Evolutionary conservation across 179 eudicot genomes (phyloP).

Genomic region (Amaranthus tricolor): DNA sequence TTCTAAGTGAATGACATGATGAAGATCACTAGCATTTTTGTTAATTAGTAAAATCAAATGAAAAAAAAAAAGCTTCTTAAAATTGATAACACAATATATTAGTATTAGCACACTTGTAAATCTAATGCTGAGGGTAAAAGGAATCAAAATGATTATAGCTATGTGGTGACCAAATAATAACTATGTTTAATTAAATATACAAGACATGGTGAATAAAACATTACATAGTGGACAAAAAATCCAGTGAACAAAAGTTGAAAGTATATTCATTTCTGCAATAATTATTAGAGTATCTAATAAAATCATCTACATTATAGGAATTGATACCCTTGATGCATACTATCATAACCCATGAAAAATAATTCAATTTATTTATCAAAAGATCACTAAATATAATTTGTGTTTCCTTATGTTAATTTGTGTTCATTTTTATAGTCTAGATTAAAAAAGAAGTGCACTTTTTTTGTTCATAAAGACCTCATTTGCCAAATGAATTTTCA

Average conservation of each 20-base stretch:
- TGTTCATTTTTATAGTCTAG: too few species aligned
- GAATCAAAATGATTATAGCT: constrained; percentile 24
- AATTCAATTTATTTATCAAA: too few species aligned
- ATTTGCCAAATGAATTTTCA: too few species aligned
- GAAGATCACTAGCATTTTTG: constrained; percentile 15
- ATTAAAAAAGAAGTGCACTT: too few species aligned
- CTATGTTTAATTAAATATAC: background rate
- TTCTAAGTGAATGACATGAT: constrained; percentile 22
- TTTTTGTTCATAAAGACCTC: too few species aligned
- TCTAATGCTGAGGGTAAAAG: constrained; percentile 8
- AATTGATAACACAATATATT: background rate
- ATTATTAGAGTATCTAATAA: constrained; percentile 10
- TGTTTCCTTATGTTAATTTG: too few species aligned
- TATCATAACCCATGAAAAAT: background rate
- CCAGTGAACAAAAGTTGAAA: constrained; percentile 2
- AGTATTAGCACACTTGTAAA: constrained; percentile 22
- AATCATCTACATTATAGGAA: constrained; percentile 16
- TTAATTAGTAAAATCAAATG: background rate
- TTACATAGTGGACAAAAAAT: constrained; percentile 14
- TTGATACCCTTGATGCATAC: constrained; percentile 21
- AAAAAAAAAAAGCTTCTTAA: background rate
- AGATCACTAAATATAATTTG: too few species aligned
- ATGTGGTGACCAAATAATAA: constrained; percentile 15
- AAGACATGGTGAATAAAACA: background rate
- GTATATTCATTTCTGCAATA: constrained; percentile 16